Evolutionary conservation across 345 rosid species (phyloP), one percentile per base, ranked within the genome.

Genomic region (Barbarea vulgaris): DNA sequence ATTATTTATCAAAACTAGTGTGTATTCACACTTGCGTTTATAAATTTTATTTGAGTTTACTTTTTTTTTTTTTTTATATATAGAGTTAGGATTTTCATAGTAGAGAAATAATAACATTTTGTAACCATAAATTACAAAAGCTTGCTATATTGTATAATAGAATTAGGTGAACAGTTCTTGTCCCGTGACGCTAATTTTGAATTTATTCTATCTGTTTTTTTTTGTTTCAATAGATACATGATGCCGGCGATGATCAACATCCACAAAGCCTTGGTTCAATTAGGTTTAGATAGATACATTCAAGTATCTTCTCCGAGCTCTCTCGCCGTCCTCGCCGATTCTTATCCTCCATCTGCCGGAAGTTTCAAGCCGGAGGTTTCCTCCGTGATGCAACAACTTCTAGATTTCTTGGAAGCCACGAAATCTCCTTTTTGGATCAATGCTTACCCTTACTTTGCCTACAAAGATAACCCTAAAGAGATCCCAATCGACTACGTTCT

Each of bases 361-460:
- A 81, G 70, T 72, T 95, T 95, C 86, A 89, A 87, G 53, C 39
- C 58, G 7, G 93, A 86, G 70, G 81, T 88, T 4, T 39, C 83
- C 15, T 75, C 72, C 30, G 84, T 85, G 18, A 89, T 92, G 91
- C 79, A 80, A 37, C 90, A 90, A 31, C 76, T 80, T 58, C 75
- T 95, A 56, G 83, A 79, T 31, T 92, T 95, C 75, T 70, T 92
- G 77, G 77, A 88, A 17, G 69, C 34, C 42, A 87, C 90, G 11
- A 84, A 73, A 21, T 65, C 94, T 1, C 99, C 99, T 1, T 95
- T 90, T 79, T 90, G 97, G 97, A 92, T 95, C 78, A 95, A 95
- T 81, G 97, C 97, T 17, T 94, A 94, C 60, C 93, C 99, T 9
- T 94, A 94, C 80, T 94, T 91, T 42, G 97, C 99, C 9, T 95